Base-by-base conservation (phyloP, 768 basidiomycete species). In the Auricularia sp. region DNA sequence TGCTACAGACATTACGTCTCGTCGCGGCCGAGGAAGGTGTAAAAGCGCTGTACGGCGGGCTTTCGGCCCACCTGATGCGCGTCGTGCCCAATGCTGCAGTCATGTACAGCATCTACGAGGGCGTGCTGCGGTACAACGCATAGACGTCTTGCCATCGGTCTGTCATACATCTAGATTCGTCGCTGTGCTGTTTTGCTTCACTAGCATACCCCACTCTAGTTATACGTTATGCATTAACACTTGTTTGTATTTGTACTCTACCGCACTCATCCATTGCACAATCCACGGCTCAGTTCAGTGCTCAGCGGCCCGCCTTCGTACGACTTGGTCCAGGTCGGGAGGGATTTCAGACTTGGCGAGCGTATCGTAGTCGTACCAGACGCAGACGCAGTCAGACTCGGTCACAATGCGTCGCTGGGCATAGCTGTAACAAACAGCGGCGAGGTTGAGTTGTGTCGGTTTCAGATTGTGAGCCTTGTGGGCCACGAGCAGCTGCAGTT, bases 71-170 rank as follows among this genome's bases (percentile, higher is more conserved):
- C 73, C 80, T 99, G 64, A 88, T 99, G 84, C 87, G 97, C 61
- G 94, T 98, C 64, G 91, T 99, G 3, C 96, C 96, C 6, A 99
- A 99, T 69, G 96, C 96, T 0, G 90, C 89, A 0, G 91, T 95
- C 68, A 98, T 98, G 96, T 99, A 88, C 77, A 87, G 86, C 66
- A 93, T 97, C 71, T 98, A 98, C 71, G 95, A 98, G 74, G 85
- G 88, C 33, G 79, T 87, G 36, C 77, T 95, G 36, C 80, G 86
- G 47, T 91, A 85, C 86, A 35, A 35, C 34, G 12, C 11, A 59
- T 23, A 23, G 34, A 29, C 56, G 18, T 44, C 43, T 44, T 18
- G 43, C 18, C 18, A 11, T 44, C 18, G 47, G 6, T 51, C 47
- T 8, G 18, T 18, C 47, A 51, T 18, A 51, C 47, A 42, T 14